These are phyloP conservation scores for Phaffia rhodozyma DNA, from an alignment of 1,284 basidiomycete genomes.

Conservation along the genomic window DNA sequence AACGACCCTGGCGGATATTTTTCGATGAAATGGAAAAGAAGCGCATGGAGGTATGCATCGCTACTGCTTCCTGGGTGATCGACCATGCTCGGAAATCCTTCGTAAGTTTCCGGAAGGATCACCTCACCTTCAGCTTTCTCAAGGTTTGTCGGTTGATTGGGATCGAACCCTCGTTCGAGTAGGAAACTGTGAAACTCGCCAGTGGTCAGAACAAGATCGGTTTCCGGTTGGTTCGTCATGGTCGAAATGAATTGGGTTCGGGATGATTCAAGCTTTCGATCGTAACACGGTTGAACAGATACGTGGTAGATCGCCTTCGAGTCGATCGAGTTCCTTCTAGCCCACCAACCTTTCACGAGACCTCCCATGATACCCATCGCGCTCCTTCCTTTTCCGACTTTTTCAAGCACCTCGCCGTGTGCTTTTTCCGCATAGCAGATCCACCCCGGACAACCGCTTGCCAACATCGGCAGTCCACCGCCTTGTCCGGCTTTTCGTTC, in stretches of 20 bases:
- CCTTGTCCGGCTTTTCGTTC: slow-evolving; percentile 46
- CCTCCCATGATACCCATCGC: slow-evolving; percentile 91
- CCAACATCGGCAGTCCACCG: slow-evolving; percentile 67
- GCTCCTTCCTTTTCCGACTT: slow-evolving; percentile 77
- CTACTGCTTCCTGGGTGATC: slow-evolving; percentile 73
- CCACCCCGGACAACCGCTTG: slow-evolving; percentile 97
- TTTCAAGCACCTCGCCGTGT: slow-evolving; percentile 83
- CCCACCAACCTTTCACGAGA: slow-evolving; percentile 78
- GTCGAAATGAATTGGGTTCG: slow-evolving; percentile 79
- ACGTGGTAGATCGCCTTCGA: slow-evolving; percentile 86
- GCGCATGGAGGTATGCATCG: slow-evolving; percentile 80
- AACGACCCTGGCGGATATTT: slow-evolving; percentile 41
- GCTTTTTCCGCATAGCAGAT: slow-evolving; percentile 99
- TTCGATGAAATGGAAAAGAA: slow-evolving; percentile 44
- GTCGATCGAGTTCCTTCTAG: slow-evolving; percentile 46
- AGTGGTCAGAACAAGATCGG: slow-evolving; percentile 95
- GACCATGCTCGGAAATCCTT: slow-evolving; percentile 55
- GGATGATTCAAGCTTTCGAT: slow-evolving; percentile 98
- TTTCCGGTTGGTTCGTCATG: slow-evolving; percentile 48
- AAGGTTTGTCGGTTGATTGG: slow-evolving; percentile 34
- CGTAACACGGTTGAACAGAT: slow-evolving; percentile 97
- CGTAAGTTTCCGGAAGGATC: slow-evolving; percentile 23
- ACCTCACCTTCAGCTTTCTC: slow-evolving; percentile 44
- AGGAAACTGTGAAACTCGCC: slow-evolving; percentile 86
- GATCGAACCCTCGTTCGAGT: slow-evolving; percentile 66